These are phyloP conservation scores for Termitomyces sp. DNA, from an alignment of 768 basidiomycete species.

Conservation along the genomic window DNA sequence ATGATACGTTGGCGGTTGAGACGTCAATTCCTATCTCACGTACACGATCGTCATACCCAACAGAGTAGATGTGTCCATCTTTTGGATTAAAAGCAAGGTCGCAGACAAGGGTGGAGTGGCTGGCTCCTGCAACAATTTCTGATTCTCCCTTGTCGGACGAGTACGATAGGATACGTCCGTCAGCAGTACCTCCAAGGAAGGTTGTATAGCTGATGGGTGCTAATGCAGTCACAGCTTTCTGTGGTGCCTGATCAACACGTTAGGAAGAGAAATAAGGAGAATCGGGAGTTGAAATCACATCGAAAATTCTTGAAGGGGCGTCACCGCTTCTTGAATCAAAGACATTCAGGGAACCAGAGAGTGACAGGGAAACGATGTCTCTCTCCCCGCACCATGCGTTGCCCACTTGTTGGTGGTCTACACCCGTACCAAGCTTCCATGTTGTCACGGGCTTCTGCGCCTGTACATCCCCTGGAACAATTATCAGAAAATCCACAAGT, in stretches of 20 bases:
- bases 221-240: conserved; percentile 74
- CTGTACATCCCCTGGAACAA: conserved; percentile 71
- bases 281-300: conserved; percentile 35
- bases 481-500: background rate
- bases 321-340: conserved; percentile 71
- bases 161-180: conserved; percentile 72
- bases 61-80: conserved; percentile 56
- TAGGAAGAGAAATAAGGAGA: background rate
- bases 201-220: conserved; percentile 44
- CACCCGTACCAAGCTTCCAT: conserved; percentile 72
- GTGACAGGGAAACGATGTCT: conserved; percentile 77
- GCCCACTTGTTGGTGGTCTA: conserved; percentile 83
- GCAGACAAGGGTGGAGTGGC: conserved; percentile 70
- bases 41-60: conserved; percentile 79
- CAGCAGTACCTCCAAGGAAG: conserved; percentile 78
- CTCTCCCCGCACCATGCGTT: conserved; percentile 75
- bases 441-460: conserved; percentile 60
- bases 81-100: conserved; percentile 46
- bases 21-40: conserved; percentile 55
- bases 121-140: conserved; percentile 49
- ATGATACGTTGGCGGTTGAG: conserved; percentile 34
- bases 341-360: conserved; percentile 78
- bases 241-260: conserved; percentile 55
- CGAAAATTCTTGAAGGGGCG: conserved; percentile 58
- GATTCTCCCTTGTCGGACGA: conserved; percentile 45